Percentiles rank a stretch among this genome's conserved stretches.
Conservation (phyloP, 768 basidiomycete species). For the Rhodotorula graminis region DNA sequence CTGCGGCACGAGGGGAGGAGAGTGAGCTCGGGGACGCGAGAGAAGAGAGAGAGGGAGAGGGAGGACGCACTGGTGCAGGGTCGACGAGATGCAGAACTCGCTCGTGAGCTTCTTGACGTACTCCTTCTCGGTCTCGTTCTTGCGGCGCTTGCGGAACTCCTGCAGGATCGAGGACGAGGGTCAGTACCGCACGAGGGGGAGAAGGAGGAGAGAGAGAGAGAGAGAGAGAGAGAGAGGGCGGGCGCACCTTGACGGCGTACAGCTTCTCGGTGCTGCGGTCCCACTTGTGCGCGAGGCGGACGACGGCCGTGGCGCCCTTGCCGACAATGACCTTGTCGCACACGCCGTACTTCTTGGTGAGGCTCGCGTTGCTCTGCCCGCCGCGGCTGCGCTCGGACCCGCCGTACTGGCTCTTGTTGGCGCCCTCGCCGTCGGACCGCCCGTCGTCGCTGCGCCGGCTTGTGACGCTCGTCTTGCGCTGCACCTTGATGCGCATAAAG, state of each 20-base stretch:
- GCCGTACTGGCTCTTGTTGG: slow-evolving; percentile 22
- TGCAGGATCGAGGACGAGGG: too few species aligned
- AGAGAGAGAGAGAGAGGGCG: neutral
- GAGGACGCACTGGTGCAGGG: slow-evolving; percentile 52
- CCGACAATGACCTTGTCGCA: slow-evolving; percentile 96
- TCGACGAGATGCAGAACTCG: slow-evolving; percentile 97
- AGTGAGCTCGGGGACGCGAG: neutral
- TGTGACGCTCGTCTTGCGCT: slow-evolving; percentile 34
- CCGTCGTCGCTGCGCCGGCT: slow-evolving; percentile 32
- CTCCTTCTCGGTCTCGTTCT: slow-evolving; percentile 98
- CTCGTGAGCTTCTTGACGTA: slow-evolving; percentile 99
- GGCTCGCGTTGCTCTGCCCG: slow-evolving; percentile 55
- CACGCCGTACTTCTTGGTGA: slow-evolving; percentile 89
- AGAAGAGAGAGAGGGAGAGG: too few species aligned
- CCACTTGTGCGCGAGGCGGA: slow-evolving; percentile 97
- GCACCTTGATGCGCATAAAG: slow-evolving; percentile 37
- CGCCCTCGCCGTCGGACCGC: slow-evolving; percentile 3
- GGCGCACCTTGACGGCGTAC: slow-evolving; percentile 88
- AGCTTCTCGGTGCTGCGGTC: slow-evolving; percentile 82
- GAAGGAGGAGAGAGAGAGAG: too few species aligned
- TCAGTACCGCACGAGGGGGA: too few species aligned
- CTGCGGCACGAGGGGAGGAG: slow-evolving; percentile 48
- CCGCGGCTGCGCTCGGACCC: slow-evolving; percentile 48
- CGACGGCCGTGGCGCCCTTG: slow-evolving; percentile 96
- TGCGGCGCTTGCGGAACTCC: slow-evolving; percentile 97